phyloP scores from a whole-genome alignment of 345 rosid species.

The Camelina sativa region DNA sequence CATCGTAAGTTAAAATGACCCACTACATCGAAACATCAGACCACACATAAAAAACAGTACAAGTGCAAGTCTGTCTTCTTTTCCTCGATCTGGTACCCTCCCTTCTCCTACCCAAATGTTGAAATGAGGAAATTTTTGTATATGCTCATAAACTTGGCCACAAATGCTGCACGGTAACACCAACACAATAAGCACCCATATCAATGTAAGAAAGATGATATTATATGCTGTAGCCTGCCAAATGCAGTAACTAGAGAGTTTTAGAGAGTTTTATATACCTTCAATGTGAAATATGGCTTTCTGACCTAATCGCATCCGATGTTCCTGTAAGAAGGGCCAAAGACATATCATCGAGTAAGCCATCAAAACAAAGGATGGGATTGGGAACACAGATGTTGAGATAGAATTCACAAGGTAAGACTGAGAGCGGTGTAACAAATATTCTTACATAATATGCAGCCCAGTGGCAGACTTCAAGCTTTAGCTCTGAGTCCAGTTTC shows the following conservation, averaged over 20 bases:
- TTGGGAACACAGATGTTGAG: conserved; percentile 9
- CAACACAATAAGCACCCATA: not conserved
- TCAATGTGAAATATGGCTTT: conserved; percentile 95
- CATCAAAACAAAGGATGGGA: conserved; percentile 16
- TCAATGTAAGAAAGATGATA: not conserved
- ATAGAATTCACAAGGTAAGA: conserved; percentile 1
- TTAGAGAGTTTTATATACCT: conserved; percentile 51
- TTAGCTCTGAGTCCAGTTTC: conserved; percentile 88
- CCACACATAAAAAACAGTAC: not conserved
- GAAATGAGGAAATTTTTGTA: conserved; percentile 85
- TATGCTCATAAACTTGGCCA: conserved; percentile 95
- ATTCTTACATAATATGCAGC: conserved; percentile 92
- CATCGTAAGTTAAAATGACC: not conserved
- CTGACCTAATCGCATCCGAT: conserved; percentile 83
- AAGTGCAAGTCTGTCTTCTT: conserved; percentile 15
- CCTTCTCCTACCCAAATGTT: conserved; percentile 66
- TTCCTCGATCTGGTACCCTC: not conserved
- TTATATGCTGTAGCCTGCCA: conserved; percentile 14
- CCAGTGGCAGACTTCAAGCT: conserved; percentile 96
- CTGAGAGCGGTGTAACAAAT: conserved; percentile 5
- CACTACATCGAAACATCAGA: conserved; percentile 14
- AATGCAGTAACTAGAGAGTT: conserved; percentile 2
- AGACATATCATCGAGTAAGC: conserved; percentile 25
- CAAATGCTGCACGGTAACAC: conserved; percentile 65
- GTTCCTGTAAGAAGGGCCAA: conserved; percentile 60